Evolutionary conservation across 1,284 basidiomycete species (phyloP), one percentile per base, ranked within the genome.

Genomic region (Apiotrichum siamense): DNA sequence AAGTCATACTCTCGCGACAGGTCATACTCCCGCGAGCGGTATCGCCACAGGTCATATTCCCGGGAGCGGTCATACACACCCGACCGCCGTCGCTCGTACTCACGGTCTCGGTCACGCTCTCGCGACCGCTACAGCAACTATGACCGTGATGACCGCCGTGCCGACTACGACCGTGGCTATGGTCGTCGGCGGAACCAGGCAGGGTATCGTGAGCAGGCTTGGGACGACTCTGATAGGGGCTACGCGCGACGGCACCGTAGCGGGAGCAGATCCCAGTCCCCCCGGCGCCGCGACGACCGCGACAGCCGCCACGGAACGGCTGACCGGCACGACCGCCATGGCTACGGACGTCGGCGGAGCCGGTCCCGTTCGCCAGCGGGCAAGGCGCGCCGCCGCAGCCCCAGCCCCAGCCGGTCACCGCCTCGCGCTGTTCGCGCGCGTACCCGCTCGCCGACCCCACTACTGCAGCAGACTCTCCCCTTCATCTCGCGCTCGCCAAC

Each of bases 401-500:
- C 33, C 13, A n/a, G 13, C 33, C 18, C 33, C 33, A 7, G 33
- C 33, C 12, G 12, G n/a, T 45, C 54, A 29, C 58, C 42, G 13
- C 44, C 49, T 27, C 54, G 41, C 18, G 21, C 18, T 29, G 47
- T 29, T 25, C 44, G 29, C 32, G 27, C 25, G 15, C 54, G 33
- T n/a, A 15, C 33, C 17, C 17, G 25, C 11, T 37, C 54, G 33
- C 47, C 43, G 9, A 44, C 56, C 20, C 46, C 54, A 13, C 36
- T 54, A 7, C 44, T 52, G 23, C 42, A 52, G 29, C 47, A 50
- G 25, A 26, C 43, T 4, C n/a, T 54, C 18, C 57, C 35, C 39
- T 47, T 54, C 44, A 45, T 60, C 50, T 57, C 58, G 32, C 56
- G 54, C 23, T 63, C 65, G 2, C 62, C 63, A 17, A 58, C 65